phyloP scores from a whole-genome alignment of 169 alveolate genomes.

The Cryptosporidium xiaoi region DNA sequence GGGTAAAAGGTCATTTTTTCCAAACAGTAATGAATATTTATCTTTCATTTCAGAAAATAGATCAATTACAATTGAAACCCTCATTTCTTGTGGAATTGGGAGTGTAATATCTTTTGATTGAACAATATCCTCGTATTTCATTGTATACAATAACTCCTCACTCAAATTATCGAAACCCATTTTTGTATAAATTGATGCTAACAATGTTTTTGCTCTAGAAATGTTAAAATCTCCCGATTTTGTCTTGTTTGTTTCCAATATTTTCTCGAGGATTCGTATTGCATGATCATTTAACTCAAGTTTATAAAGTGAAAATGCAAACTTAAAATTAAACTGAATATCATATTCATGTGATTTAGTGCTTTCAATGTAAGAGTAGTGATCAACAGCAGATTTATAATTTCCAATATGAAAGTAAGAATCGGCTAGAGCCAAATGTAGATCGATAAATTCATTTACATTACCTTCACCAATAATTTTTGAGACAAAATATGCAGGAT shows the following conservation, averaged over 20 bases:
- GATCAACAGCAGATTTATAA: conserved; percentile 29
- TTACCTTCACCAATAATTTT: conserved; percentile 15
- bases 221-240: conserved; percentile 19
- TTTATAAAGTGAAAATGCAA: conserved; percentile 51
- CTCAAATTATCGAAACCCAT: conserved; percentile 49
- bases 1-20: not conserved
- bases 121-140: conserved; percentile 67
- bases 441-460: conserved; percentile 32
- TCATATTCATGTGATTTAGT: not conserved
- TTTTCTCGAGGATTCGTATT: conserved; percentile 4
- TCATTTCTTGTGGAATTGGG: conserved; percentile 73
- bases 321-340: conserved; percentile 31
- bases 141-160: conserved; percentile 49
- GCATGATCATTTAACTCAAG: conserved; percentile 38
- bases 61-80: conserved; percentile 40
- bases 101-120: conserved; percentile 52
- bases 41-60: conserved; percentile 69
- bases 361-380: not conserved
- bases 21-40: not conserved
- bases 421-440: conserved; percentile 47
- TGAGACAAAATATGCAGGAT: conserved; percentile 35
- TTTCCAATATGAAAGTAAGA: conserved; percentile 56
- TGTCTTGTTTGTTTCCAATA: not conserved
- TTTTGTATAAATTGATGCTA: conserved; percentile 67
- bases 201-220: conserved; percentile 48